These are phyloP conservation scores for Annulohypoxylon bovei DNA, from an alignment of 495 filamentous ascomycete genomes.

Conservation along the genomic window DNA sequence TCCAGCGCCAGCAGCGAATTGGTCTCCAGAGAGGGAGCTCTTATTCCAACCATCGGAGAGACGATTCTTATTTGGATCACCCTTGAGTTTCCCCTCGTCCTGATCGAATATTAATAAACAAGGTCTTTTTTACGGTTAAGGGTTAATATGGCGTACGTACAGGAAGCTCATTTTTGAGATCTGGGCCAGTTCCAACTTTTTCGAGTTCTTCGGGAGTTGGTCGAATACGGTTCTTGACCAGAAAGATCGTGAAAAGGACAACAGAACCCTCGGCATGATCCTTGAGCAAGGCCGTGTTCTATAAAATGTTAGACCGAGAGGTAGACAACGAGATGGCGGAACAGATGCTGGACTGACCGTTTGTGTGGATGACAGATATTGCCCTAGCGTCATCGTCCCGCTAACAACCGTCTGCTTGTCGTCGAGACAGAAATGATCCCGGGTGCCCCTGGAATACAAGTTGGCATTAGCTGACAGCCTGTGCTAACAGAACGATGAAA, in stretches of 20 bases:
- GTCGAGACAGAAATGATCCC: background rate
- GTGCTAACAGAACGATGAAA: background rate
- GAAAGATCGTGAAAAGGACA: background rate
- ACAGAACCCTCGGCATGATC: background rate
- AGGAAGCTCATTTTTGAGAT: background rate
- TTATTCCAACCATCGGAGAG: background rate
- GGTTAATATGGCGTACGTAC: background rate
- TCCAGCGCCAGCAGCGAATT: background rate
- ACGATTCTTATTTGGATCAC: background rate
- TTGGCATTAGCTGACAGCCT: background rate
- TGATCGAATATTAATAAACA: background rate
- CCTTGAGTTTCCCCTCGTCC: background rate
- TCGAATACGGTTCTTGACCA: background rate
- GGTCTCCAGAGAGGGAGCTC: background rate
- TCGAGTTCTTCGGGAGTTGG: background rate
- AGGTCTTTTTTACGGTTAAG: background rate
- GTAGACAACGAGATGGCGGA: background rate
- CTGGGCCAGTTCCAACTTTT: background rate
- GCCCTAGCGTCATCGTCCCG: background rate
- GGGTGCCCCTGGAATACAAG: background rate
- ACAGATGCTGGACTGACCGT: background rate
- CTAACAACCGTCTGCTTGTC: background rate
- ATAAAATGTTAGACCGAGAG: background rate
- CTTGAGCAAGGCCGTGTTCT: background rate
- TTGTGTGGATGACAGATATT: background rate